These are phyloP conservation scores for Colletotrichum endophyticum DNA, from an alignment of 2,329 filamentous ascomycete genomes.

Conservation along the genomic window DNA sequence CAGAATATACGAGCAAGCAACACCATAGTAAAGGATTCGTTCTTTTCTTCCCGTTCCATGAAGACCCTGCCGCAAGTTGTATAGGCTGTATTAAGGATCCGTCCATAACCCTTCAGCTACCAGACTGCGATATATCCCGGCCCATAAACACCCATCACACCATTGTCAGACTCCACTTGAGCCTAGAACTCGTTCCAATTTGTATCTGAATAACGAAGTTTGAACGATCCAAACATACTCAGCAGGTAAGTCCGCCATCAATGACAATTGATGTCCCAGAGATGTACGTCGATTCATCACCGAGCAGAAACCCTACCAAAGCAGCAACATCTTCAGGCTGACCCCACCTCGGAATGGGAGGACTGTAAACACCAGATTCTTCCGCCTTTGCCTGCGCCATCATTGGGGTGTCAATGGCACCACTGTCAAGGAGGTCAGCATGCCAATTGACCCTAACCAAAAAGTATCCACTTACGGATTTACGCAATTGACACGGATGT, in stretches of 20 bases:
- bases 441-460: fast-evolving
- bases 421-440: neutral
- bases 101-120: no score
- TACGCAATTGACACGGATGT: neutral
- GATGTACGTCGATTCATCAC: conserved; percentile 29
- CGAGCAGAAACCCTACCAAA: conserved; percentile 28
- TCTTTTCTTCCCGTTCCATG: no score
- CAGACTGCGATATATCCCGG: no score
- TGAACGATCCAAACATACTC: no score
- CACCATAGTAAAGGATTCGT: no score
- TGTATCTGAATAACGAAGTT: no score
- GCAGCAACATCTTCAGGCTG: conserved; percentile 28
- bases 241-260: neutral
- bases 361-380: neutral
- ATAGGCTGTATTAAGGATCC: no score
- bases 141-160: no score
- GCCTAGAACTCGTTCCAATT: no score
- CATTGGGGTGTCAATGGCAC: neutral
- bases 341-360: conserved; percentile 25
- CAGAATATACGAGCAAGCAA: no score
- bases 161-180: no score
- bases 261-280: conserved; percentile 8
- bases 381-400: neutral
- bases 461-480: neutral
- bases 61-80: no score